Percentiles rank a stretch among this genome's conserved stretches.
Conservation (phyloP, 2,329 filamentous ascomycete species). For the Ophiobolus disseminans region DNA sequence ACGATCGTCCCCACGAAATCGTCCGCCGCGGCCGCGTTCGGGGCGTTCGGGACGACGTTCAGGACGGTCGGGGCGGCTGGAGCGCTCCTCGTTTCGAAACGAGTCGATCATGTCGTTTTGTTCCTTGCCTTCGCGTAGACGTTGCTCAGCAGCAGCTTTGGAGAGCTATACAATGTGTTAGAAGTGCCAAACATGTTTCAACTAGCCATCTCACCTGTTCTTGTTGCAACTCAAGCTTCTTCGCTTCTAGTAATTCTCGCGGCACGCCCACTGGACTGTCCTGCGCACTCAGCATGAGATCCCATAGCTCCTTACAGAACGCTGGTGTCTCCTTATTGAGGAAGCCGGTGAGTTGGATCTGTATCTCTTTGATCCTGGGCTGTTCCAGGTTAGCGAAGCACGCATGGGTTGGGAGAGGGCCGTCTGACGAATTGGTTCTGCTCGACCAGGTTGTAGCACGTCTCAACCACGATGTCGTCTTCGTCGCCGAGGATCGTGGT, state of each 20-base stretch:
- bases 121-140: slow-evolving; percentile 68
- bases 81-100: slow-evolving; percentile 69
- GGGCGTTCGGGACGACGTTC: slow-evolving; percentile 51
- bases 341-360: slow-evolving; percentile 94
- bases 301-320: slow-evolving; percentile 96
- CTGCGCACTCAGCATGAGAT: slow-evolving; percentile 87
- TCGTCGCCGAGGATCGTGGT: slow-evolving; percentile 88
- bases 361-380: slow-evolving; percentile 94
- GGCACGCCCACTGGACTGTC: slow-evolving; percentile 87
- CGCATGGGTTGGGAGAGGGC: not conserved
- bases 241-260: slow-evolving; percentile 92
- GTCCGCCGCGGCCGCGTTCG: slow-evolving; percentile 54
- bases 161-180: slow-evolving; percentile 71
- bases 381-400: slow-evolving; percentile 50
- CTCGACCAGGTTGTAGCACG: slow-evolving; percentile 75
- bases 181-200: slow-evolving; percentile 10
- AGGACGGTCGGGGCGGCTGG: slow-evolving; percentile 52
- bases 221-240: slow-evolving; percentile 92
- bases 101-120: slow-evolving; percentile 73
- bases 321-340: slow-evolving; percentile 86
- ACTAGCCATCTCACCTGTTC: slow-evolving; percentile 72
- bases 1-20: slow-evolving; percentile 56
- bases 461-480: slow-evolving; percentile 94
- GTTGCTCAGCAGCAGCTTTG: slow-evolving; percentile 76
- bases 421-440: slow-evolving; percentile 74